A percentile compares a stretch with the other conserved stretches of the same genome.
Evolutionary conservation across 2,329 filamentous ascomycete species (phyloP).

Genomic region (Colletotrichum shisoi): DNA sequence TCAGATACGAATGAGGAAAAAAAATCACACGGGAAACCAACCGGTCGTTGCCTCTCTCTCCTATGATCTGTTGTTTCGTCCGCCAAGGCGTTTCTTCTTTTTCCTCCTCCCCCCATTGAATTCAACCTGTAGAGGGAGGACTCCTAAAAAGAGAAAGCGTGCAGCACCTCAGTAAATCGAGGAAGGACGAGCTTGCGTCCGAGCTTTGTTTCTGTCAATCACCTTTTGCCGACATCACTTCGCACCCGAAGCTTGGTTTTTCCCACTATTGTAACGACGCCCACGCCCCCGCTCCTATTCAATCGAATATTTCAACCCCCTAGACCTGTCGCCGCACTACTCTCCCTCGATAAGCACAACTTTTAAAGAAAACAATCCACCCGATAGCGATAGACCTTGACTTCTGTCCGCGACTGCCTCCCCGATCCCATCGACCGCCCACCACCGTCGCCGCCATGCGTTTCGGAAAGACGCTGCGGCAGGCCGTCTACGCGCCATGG

Average conservation of each 20-base stretch:
- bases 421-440: neutral
- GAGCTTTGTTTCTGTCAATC: constrained; percentile 4
- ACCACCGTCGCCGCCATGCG: constrained; percentile 70
- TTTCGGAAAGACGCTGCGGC: constrained; percentile 87
- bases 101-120: neutral
- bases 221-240: constrained; percentile 19
- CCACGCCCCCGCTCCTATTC: constrained; percentile 4
- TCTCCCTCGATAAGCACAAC: neutral
- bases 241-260: constrained; percentile 36
- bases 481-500: constrained; percentile 85
- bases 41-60: neutral
- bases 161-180: neutral
- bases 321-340: neutral
- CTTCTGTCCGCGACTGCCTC: neutral
- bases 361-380: neutral
- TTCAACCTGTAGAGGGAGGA: too few relatives aligned
- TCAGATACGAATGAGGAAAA: neutral
- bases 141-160: too few relatives aligned
- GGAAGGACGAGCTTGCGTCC: neutral
- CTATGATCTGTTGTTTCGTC: neutral
- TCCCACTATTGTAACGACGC: neutral
- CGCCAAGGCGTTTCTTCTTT: neutral
- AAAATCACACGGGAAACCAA: neutral
- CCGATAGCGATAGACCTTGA: neutral
- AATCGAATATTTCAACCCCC: constrained; percentile 17